Conservation (phyloP, 208 protist species). For the Leishmania turanica region DNA sequence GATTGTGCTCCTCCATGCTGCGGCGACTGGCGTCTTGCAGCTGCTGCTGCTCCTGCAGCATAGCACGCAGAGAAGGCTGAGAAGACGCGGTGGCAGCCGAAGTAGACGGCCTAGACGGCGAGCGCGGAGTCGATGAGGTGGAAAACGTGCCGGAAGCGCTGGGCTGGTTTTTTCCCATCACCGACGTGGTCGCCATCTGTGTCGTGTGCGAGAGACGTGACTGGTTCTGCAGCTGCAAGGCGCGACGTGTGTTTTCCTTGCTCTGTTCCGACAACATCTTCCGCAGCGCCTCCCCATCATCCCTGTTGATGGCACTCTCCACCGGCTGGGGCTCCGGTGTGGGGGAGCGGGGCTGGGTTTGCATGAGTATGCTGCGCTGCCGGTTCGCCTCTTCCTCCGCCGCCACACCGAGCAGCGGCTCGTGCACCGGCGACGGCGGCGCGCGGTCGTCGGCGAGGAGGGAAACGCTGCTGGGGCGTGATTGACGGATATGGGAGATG, state of each 20-base stretch:
- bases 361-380: constrained; percentile 35
- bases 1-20: constrained; percentile 44
- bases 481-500: constrained; percentile 12
- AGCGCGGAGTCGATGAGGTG: not conserved
- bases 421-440: constrained; percentile 28
- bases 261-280: constrained; percentile 35
- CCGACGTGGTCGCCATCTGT: not conserved
- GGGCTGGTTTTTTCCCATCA: not conserved
- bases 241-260: constrained; percentile 34
- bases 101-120: not conserved
- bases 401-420: constrained; percentile 28
- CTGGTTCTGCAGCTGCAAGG: constrained; percentile 25
- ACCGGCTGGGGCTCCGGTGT: not conserved
- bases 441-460: constrained; percentile 25
- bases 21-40: constrained; percentile 44
- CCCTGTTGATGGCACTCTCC: not conserved
- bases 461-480: constrained; percentile 15
- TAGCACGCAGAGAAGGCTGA: constrained; percentile 47
- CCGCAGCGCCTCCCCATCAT: not conserved
- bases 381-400: constrained; percentile 26
- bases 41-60: constrained; percentile 66
- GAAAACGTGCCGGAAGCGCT: not conserved
- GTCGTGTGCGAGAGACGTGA: constrained; percentile 21
- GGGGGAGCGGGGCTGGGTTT: not conserved
- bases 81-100: not conserved